phyloP scores from a whole-genome alignment of 768 basidiomycete species.

The Coprinellus micaceus region DNA sequence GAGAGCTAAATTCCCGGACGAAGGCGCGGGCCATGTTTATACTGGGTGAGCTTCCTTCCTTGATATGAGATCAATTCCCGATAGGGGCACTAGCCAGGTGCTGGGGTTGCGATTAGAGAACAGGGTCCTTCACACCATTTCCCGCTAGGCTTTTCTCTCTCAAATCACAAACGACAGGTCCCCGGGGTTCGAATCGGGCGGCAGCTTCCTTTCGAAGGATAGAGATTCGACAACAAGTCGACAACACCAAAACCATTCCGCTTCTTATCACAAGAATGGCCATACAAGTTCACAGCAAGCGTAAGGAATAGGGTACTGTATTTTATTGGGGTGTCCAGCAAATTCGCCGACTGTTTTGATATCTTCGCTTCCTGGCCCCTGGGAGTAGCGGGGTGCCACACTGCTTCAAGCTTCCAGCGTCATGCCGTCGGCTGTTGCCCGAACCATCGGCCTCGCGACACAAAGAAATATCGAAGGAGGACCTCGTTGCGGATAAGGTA shows the following conservation, averaged over 20 bases:
- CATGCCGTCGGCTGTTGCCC: neutral
- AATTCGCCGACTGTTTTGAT: too few species aligned
- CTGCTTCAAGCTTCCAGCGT: too few species aligned
- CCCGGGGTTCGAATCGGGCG: neutral
- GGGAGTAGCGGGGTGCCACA: too few species aligned
- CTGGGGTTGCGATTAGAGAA: neutral
- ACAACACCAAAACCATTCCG: neutral
- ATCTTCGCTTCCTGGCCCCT: too few species aligned
- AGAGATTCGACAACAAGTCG: neutral
- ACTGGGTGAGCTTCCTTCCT: neutral
- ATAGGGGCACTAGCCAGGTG: neutral
- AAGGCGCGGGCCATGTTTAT: constrained; percentile 8
- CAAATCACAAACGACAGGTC: neutral
- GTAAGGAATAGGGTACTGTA: neutral
- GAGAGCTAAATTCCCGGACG: constrained; percentile 10
- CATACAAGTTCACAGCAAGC: neutral
- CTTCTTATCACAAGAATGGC: constrained; percentile 2
- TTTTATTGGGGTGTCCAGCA: neutral
- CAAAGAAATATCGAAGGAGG: too few species aligned
- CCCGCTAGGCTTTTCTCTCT: neutral
- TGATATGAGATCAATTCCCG: neutral
- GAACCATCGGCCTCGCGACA: neutral
- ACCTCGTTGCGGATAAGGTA: neutral
- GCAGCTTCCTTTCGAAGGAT: neutral
- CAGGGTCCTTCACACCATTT: neutral